phyloP scores from a whole-genome alignment of 1,284 basidiomycete species.

The Irpex sp. region DNA sequence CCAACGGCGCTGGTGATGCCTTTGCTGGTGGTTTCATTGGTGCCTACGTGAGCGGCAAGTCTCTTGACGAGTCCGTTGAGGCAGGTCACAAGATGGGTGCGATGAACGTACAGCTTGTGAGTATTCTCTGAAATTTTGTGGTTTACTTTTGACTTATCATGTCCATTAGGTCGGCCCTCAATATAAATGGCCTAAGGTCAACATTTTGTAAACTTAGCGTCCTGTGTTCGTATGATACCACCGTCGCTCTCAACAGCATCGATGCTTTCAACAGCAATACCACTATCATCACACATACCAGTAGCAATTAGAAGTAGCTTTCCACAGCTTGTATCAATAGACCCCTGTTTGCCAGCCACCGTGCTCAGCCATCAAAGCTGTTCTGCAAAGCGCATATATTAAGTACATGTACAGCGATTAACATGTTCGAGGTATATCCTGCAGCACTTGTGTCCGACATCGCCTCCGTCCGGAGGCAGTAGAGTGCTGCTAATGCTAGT shows the following conservation, averaged over 20 bases:
- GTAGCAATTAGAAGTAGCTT: not conserved
- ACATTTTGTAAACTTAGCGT: constrained; percentile 38
- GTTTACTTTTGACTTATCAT: not conserved
- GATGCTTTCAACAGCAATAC: constrained; percentile 13
- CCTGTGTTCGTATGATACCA: not conserved
- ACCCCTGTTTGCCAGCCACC: not conserved
- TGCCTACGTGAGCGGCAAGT: constrained; percentile 80
- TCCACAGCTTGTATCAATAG: constrained; percentile 2
- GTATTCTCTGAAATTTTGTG: constrained; percentile 20
- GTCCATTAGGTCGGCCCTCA: constrained; percentile 64
- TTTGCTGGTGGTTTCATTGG: constrained; percentile 98
- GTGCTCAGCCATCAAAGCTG: not conserved
- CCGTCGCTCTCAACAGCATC: constrained; percentile 19
- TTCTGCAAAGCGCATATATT: not conserved
- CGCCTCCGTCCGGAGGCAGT: not conserved
- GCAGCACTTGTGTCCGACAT: not conserved
- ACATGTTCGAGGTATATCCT: not conserved
- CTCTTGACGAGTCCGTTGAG: constrained; percentile 75
- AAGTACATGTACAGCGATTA: not conserved
- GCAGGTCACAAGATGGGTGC: constrained; percentile 88
- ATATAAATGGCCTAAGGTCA: constrained; percentile 76
- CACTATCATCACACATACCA: not conserved
- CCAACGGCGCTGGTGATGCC: constrained; percentile 98
- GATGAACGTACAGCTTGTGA: constrained; percentile 86
- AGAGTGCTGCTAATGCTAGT: not conserved